Base-by-base conservation (phyloP, 2,329 filamentous ascomycete species). In the Stromatinia cepivora region DNA sequence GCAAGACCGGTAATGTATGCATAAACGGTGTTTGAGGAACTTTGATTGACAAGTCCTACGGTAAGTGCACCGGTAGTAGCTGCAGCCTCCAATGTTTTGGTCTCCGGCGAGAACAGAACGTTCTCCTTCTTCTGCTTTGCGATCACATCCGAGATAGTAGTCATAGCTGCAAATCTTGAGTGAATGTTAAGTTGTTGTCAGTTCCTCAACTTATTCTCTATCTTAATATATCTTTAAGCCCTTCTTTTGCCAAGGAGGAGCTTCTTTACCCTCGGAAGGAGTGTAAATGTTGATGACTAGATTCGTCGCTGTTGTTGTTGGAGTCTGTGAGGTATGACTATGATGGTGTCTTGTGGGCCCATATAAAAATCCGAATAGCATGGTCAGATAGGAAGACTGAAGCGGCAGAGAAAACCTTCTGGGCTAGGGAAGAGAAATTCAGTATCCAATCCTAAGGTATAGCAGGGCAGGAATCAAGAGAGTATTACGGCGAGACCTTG, bases 1-100 rank as follows among this genome's bases (percentile, higher is more conserved):
- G 87, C 86, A 36, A 84, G 82, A 28, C 91, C 91, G 2, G 88
- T 93, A 75, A 95, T 85, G 78, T 92, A 90, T 31, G 88, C 90
- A 75, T 87, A 92, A 54, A 88, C 85, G 34, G 80, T 85, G 67
- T 81, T 80, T 1, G 89, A 89, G 25, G 81, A 80, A 1, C 89
- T 90, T 90, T 90, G 15, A 80, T 93, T 93, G 74, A 85, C 82
- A 36, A 93, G 79, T 17, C 85, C 84, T 71, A 93, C 84, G 65
- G 85, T 82, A 57, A 92, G 81, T 85, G 79, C 71, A 13, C 46
- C 56, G 25, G 66, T 28, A 36, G 66, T 22, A 48, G 15, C 61
- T 39, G n/a, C 61, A 28, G 67, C 45, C 42, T 42, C 65, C 57
- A 59, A 56, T 15, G 28, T 34, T 53, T 42, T 64, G 64, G 69